Evolutionary conservation across 2,329 filamentous ascomycete species (phyloP).

Genomic region (Thermoascus crustaceus): DNA sequence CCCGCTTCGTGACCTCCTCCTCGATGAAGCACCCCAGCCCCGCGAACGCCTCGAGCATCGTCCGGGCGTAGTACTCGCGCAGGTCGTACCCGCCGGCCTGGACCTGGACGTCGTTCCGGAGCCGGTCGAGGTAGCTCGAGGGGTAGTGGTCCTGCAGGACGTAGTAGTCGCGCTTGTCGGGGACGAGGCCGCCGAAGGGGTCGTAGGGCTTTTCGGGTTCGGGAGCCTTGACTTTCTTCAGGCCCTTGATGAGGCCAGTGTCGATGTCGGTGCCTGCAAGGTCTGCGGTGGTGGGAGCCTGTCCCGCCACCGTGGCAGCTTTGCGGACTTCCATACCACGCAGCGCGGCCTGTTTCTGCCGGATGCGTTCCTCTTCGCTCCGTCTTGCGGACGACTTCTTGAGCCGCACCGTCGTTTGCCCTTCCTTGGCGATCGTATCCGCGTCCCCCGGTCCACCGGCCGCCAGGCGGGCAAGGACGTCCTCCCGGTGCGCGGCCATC

Average conservation of each 20-base stretch:
- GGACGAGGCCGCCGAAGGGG: slow-evolving; percentile 66
- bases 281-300: slow-evolving; percentile 12
- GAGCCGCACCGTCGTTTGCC: slow-evolving; percentile 54
- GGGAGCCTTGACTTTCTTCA: slow-evolving; percentile 57
- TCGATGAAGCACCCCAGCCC: slow-evolving; percentile 80
- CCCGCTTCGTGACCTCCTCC: slow-evolving; percentile 52
- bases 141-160: slow-evolving; percentile 61
- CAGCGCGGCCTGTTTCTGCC: slow-evolving; percentile 37
- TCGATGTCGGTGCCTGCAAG: slow-evolving; percentile 18
- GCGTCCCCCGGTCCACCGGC: slow-evolving; percentile 54
- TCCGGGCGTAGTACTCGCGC: slow-evolving; percentile 70
- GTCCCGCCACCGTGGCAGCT: slow-evolving; percentile 10
- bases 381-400: slow-evolving; percentile 62
- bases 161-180: slow-evolving; percentile 61
- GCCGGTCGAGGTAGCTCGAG: slow-evolving; percentile 63
- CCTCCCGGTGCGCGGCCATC: slow-evolving; percentile 55
- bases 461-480: slow-evolving; percentile 63
- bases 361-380: slow-evolving; percentile 43
- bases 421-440: slow-evolving; percentile 45
- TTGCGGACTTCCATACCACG: slow-evolving; percentile 26
- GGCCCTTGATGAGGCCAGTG: slow-evolving; percentile 61
- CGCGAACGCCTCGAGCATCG: slow-evolving; percentile 81
- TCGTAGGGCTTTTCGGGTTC: slow-evolving; percentile 72
- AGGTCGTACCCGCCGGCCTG: slow-evolving; percentile 76
- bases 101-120: slow-evolving; percentile 57